Base-by-base conservation (phyloP, 2,329 filamentous ascomycete genomes). In the Pyrenophora teres region DNA sequence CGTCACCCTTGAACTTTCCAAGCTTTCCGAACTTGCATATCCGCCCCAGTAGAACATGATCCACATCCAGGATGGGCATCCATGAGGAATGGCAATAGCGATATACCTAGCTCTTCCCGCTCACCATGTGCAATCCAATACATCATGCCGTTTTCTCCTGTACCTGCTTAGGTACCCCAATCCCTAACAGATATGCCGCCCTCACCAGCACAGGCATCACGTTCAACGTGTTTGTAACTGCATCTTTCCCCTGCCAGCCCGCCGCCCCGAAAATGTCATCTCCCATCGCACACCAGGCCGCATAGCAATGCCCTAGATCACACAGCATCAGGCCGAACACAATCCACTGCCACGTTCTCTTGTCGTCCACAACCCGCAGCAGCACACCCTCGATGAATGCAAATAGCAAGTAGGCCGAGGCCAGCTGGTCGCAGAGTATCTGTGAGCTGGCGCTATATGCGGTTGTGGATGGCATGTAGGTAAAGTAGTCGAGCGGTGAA, bases 391-490 rank as follows among this genome's bases (percentile, higher is more conserved):
- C 87, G 74, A 88, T 90, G 65, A 92, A 76, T 23, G 89, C 85
- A 73, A 92, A 91, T 50, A 90, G 81, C 33, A 92, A 70, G 75
- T 92, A 93, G 46, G 90, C 78, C 68, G 90, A 90, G 19, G 87
- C 87, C 33, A 93, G 82, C 74, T 92, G 89, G 31, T 85, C 84
- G 65, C 91, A 79, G 42, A 90, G 77, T 51, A 91, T 83, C 1
- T 76, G 42, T 51, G 69, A 45, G 50, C 73, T 62, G 32, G 62
- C 32, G 68, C 52, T 57, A 76, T 64, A 64, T 76, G 67, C 6
- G 75, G 77, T 6, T 80, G 80, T 16, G 72, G 64, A 13, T 78
- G 77, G 67, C 87, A 77, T 16, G 85, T 88, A 57, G 88, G 75
- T 55, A 21, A 92, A 83, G 74, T 91, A 92, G 13, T 71, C 67